These are phyloP conservation scores for Brachypodium distachyon DNA, from an alignment of 202 grass and related monocot genomes.

Conservation along the genomic window DNA sequence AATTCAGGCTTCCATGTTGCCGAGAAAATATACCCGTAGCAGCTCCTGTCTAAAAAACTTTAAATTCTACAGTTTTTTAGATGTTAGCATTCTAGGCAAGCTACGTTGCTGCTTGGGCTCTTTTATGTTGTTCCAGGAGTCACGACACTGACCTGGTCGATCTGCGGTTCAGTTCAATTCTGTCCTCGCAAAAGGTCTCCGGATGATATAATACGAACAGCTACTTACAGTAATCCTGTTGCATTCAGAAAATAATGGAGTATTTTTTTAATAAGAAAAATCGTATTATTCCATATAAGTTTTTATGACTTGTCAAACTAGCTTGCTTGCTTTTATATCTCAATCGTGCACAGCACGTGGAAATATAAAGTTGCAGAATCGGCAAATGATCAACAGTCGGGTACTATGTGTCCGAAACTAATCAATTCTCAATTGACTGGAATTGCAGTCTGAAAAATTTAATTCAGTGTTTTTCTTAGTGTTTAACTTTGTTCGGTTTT, in stretches of 20 bases:
- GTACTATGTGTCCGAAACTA: too few relatives aligned
- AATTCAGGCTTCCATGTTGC: not conserved
- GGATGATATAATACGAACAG: not conserved
- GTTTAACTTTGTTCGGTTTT: too few relatives aligned
- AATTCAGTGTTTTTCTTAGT: too few relatives aligned
- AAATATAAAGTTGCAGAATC: not conserved
- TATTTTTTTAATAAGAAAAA: not conserved
- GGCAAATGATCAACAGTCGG: not conserved
- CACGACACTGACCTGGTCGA: not conserved
- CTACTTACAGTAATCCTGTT: not conserved
- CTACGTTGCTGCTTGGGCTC: not conserved
- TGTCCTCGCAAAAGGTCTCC: not conserved
- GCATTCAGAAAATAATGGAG: not conserved
- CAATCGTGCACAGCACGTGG: conserved; percentile 14
- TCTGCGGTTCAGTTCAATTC: not conserved
- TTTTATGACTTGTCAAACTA: not conserved
- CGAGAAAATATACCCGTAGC: not conserved
- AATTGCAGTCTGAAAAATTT: too few relatives aligned
- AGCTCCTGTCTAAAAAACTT: not conserved
- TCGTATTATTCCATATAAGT: too few relatives aligned
- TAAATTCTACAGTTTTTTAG: not conserved
- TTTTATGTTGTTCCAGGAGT: not conserved
- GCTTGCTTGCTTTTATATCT: not conserved
- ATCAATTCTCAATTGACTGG: too few relatives aligned
- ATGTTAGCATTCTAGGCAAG: not conserved